Evolutionary conservation across 2,329 filamentous ascomycete genomes (phyloP), one percentile per base, ranked within the genome.

Genomic region (Scedosporium aurantiacum): DNA sequence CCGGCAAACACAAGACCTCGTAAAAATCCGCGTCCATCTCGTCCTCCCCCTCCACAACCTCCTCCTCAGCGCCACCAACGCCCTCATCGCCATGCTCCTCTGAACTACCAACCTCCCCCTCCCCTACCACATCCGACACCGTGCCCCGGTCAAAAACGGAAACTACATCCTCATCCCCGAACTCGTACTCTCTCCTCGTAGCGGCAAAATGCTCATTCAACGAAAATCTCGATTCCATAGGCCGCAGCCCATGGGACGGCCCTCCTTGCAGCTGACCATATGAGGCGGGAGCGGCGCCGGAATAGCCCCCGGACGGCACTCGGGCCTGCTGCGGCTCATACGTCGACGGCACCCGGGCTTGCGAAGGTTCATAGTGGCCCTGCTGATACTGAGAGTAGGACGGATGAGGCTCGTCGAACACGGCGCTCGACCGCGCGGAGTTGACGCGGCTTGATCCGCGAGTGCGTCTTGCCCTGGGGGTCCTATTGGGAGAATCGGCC

Each of bases 151-250:
- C 75, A 61, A 75, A 68, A 52, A 78, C 68, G 18, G 77, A 79
- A 47, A 75, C 77, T 21, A 70, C 73, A 63, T 80, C 78, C 65
- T 80, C 78, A 61, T 76, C 77, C 65, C 72, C 78, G 59, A 79
- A 77, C 57, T 78, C 76, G 58, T 75, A 76, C 63, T 79, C 77
- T 57, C 71, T 72, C 37, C 76, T 70, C 5, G 78, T 80, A 41
- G 75, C 69, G 21, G 78, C 76, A 62, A 80, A 80, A 61, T 80
- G 76, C 54, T 79, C 76, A 55, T 73, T 74, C 56, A 80, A 70
- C 2, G 78, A 80, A 68, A 75, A 76, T 55, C 77, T 75, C 27
- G 76, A 79, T 12, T 70, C 70, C n/a, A 69, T 69, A 32, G 73
- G 71, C 28, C 73, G 71, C 52, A 75, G n/a, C 1, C 52, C 52